These are phyloP conservation scores for Tranzscheliella williamsii DNA, from an alignment of 1,284 basidiomycete species.

Conservation along the genomic window DNA sequence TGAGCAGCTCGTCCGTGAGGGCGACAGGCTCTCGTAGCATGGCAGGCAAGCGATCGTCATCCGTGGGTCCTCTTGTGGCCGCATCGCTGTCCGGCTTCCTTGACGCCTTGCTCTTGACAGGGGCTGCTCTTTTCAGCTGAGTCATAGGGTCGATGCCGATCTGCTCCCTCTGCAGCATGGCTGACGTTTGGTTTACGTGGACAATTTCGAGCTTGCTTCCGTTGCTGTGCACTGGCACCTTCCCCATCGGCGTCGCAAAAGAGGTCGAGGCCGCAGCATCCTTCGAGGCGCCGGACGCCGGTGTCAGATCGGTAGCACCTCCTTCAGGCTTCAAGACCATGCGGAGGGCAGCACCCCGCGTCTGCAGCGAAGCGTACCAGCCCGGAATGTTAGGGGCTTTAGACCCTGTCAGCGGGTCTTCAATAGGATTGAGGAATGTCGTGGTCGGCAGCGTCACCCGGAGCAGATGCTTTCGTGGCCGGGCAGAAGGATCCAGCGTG, in stretches of 20 bases:
- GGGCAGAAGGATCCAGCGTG: slow-evolving; percentile 47
- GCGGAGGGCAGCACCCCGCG: slow-evolving; percentile 40
- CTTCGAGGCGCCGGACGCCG: neutral
- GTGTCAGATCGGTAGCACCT: slow-evolving; percentile 1
- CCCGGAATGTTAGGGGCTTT: slow-evolving; percentile 32
- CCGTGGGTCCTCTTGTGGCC: neutral
- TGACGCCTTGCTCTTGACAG: slow-evolving; percentile 3
- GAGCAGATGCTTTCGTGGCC: slow-evolving; percentile 55
- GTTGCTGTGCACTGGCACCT: slow-evolving; percentile 25
- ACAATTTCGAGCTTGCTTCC: slow-evolving; percentile 39
- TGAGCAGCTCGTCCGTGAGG: neutral
- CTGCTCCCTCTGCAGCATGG: slow-evolving; percentile 52
- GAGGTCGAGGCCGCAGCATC: slow-evolving; percentile 3
- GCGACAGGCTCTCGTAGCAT: neutral
- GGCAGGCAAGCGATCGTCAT: slow-evolving; percentile 1
- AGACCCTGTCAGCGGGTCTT: slow-evolving; percentile 27
- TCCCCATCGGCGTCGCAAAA: slow-evolving; percentile 22
- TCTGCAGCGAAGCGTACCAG: slow-evolving; percentile 32
- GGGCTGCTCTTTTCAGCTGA: slow-evolving; percentile 20
- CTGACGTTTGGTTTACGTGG: slow-evolving; percentile 53
- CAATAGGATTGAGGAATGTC: slow-evolving; percentile 29
- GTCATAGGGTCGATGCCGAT: slow-evolving; percentile 31
- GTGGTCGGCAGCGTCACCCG: slow-evolving; percentile 46
- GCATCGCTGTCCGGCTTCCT: neutral
- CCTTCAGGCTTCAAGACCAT: slow-evolving; percentile 28